These are phyloP conservation scores for Russula emetica DNA, from an alignment of 768 basidiomycete species.

Conservation along the genomic window DNA sequence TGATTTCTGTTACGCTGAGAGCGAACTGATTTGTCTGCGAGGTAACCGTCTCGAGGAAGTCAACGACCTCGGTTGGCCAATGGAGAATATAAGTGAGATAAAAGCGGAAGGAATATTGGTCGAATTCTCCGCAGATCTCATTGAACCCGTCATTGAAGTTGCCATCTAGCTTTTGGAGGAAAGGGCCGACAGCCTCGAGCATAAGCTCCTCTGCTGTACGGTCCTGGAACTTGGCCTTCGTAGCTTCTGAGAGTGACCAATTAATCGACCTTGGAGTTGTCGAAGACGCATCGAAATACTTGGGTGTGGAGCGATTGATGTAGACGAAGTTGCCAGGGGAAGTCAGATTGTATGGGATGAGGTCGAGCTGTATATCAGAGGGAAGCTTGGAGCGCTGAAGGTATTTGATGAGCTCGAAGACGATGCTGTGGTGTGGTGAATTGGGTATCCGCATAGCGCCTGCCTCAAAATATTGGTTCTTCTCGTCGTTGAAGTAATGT, in stretches of 20 bases:
- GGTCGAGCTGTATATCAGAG: slow-evolving; percentile 16
- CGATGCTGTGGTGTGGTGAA: slow-evolving; percentile 20
- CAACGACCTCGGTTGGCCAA: slow-evolving; percentile 28
- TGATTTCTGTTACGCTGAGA: slow-evolving; percentile 31
- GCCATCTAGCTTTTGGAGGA: slow-evolving; percentile 19
- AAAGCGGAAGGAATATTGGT: slow-evolving; percentile 29
- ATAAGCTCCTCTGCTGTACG: slow-evolving; percentile 24
- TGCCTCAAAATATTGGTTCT: slow-evolving; percentile 28
- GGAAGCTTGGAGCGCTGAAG: slow-evolving; percentile 10
- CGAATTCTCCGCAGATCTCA: slow-evolving; percentile 24
- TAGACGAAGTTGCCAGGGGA: slow-evolving; percentile 26
- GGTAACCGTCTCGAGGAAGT: slow-evolving; percentile 30
- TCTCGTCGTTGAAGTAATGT: slow-evolving; percentile 25
- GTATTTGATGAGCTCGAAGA: slow-evolving; percentile 24
- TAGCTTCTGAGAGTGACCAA: slow-evolving; percentile 17
- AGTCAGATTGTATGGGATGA: slow-evolving; percentile 25
- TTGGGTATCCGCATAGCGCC: slow-evolving; percentile 30
- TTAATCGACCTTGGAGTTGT: slow-evolving; percentile 14
- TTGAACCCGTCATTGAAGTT: slow-evolving; percentile 26
- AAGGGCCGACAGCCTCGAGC: slow-evolving; percentile 19
- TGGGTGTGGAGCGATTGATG: slow-evolving; percentile 16
- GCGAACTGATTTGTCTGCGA: slow-evolving; percentile 32
- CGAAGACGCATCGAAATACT: slow-evolving; percentile 6
- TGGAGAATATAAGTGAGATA: slow-evolving; percentile 21
- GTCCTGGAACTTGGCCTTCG: slow-evolving; percentile 13